Conservation (phyloP, 257 asterid genomes). For the Coffea canephora region DNA sequence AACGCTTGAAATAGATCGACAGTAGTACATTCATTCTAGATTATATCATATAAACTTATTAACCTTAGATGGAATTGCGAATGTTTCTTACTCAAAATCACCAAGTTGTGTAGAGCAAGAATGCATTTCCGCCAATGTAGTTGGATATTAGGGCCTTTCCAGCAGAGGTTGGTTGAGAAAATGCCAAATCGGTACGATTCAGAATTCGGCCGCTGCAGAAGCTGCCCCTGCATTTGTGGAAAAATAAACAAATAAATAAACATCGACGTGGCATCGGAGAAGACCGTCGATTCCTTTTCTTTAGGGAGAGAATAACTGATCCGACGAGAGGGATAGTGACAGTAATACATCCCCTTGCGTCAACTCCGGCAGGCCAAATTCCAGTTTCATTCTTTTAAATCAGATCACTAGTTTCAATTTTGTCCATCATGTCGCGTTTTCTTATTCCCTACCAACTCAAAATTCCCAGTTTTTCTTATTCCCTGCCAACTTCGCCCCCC, state of each 20-base stretch:
- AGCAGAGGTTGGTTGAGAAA: slow-evolving; percentile 71
- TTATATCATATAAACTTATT: not conserved
- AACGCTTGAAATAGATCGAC: not conserved
- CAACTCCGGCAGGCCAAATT: not conserved
- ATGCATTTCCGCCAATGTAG: slow-evolving; percentile 49
- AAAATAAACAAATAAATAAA: not conserved
- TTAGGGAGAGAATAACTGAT: not conserved
- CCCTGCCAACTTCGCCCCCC: too few species aligned
- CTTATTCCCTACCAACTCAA: too few species aligned
- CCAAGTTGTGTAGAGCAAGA: slow-evolving; percentile 55
- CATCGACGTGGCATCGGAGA: not conserved
- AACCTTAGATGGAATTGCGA: not conserved
- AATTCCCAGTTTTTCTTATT: too few species aligned
- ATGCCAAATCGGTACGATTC: slow-evolving; percentile 44
- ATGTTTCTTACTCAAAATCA: slow-evolving; percentile 24
- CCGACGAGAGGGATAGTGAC: not conserved
- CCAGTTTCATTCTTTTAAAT: not conserved
- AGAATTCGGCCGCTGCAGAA: slow-evolving; percentile 48
- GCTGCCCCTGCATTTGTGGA: slow-evolving; percentile 53
- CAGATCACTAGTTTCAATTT: not conserved
- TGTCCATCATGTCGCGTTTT: too few species aligned
- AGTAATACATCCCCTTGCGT: not conserved
- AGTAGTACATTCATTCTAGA: not conserved
- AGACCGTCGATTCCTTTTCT: not conserved
- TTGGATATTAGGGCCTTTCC: slow-evolving; percentile 61